These are phyloP conservation scores for Viola odorata DNA, from an alignment of 345 rosid species.

Conservation along the genomic window DNA sequence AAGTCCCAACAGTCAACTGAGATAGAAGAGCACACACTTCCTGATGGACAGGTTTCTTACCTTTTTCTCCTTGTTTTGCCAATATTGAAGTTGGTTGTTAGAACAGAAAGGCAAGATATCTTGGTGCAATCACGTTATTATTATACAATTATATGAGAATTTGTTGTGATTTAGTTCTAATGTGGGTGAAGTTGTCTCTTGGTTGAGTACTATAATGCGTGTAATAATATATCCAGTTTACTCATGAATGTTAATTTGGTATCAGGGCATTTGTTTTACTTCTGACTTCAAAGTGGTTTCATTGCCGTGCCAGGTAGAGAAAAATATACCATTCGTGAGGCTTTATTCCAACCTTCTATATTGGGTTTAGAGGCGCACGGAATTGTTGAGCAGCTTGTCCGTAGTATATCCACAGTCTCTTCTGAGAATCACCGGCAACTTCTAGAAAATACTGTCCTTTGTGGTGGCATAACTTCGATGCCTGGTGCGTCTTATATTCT, in stretches of 20 bases:
- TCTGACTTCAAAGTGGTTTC: too few species aligned
- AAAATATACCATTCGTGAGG: conserved; percentile 81
- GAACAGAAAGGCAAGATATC: too few species aligned
- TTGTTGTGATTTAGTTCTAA: too few species aligned
- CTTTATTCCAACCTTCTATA: conserved; percentile 90
- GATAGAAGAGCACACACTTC: conserved; percentile 77
- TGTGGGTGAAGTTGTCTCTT: too few species aligned
- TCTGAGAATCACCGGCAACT: conserved; percentile 95
- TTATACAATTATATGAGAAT: not conserved
- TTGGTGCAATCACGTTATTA: not conserved
- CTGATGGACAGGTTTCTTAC: conserved; percentile 86
- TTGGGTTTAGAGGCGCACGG: conserved; percentile 85
- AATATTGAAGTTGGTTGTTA: too few species aligned
- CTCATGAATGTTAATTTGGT: too few species aligned
- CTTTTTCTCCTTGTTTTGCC: not conserved
- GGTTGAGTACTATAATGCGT: too few species aligned
- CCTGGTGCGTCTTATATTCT: conserved; percentile 43
- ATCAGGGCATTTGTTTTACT: too few species aligned
- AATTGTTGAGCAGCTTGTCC: conserved; percentile 95
- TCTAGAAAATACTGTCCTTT: conserved; percentile 91
- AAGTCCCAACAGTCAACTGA: conserved; percentile 42
- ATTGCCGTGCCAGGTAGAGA: conserved; percentile 60
- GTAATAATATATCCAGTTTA: too few species aligned
- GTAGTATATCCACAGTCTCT: conserved; percentile 75
- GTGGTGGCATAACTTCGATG: conserved; percentile 94